Evolutionary conservation across 179 eudicot genomes (phyloP).

Genomic region (Silene coronaria): DNA sequence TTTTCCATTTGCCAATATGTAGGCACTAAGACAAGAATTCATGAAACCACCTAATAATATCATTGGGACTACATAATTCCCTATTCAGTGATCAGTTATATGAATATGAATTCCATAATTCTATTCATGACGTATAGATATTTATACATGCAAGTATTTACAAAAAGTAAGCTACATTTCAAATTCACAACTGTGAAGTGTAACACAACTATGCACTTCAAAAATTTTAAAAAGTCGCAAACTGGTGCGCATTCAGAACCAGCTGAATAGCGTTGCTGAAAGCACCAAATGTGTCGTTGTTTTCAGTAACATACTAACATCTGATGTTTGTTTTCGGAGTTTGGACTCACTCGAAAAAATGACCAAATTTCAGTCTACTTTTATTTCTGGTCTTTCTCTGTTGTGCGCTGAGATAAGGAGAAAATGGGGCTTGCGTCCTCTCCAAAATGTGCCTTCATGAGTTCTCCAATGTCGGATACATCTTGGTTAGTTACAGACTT

Average conservation of each 20-base stretch:
- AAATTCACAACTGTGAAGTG: too few species aligned
- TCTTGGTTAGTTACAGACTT: constrained; percentile 2
- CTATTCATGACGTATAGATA: too few species aligned
- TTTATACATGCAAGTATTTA: too few species aligned
- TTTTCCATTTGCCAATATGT: too few species aligned
- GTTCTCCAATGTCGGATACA: background rate
- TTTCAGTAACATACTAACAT: background rate
- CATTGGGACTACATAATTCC: too few species aligned
- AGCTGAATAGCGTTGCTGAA: background rate
- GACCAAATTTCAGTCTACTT: background rate
- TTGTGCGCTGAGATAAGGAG: background rate
- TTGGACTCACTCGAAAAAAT: background rate
- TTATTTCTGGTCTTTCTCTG: background rate
- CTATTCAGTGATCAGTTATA: too few species aligned
- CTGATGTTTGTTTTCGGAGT: background rate
- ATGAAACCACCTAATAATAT: too few species aligned
- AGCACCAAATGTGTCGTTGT: constrained; percentile 2
- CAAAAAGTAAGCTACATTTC: too few species aligned
- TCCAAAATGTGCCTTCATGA: background rate
- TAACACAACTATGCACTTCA: too few species aligned
- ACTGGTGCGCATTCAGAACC: background rate
- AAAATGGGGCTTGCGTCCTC: constrained; percentile 30
- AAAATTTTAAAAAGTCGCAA: too few species aligned
- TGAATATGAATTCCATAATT: too few species aligned
- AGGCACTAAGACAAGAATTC: too few species aligned